phyloP scores from a whole-genome alignment of 257 asterid species.

The Solanum habrochaites region DNA sequence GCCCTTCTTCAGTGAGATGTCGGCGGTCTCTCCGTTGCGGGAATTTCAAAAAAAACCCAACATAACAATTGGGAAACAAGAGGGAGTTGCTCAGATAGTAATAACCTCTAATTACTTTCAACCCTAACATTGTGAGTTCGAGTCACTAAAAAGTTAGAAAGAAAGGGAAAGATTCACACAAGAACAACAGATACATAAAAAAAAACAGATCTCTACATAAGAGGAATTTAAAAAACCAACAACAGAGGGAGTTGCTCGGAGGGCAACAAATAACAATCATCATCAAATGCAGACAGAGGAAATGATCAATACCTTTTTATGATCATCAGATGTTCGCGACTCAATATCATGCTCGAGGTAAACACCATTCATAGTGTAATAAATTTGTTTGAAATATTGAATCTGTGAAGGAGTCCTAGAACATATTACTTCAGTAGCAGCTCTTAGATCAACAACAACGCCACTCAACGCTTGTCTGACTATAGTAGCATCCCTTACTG shows the following conservation, averaged over 20 bases:
- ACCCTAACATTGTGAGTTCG: not conserved
- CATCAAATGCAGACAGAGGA: not conserved
- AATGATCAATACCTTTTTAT: constrained; percentile 42
- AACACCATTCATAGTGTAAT: constrained; percentile 37
- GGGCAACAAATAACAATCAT: not conserved
- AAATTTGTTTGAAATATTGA: constrained; percentile 67
- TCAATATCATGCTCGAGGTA: constrained; percentile 78
- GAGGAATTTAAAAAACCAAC: too few species aligned
- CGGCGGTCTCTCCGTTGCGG: too few species aligned
- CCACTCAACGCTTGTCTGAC: constrained; percentile 44
- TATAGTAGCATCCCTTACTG: constrained; percentile 62
- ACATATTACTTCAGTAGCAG: constrained; percentile 87
- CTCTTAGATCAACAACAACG: constrained; percentile 32
- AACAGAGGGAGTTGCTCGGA: too few species aligned
- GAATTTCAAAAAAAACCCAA: too few species aligned
- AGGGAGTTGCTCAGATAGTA: not conserved
- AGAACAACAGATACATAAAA: too few species aligned
- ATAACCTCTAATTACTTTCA: not conserved
- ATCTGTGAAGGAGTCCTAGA: constrained; percentile 81
- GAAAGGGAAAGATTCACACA: too few species aligned
- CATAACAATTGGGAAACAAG: too few species aligned
- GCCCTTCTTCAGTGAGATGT: too few species aligned
- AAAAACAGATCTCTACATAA: not conserved
- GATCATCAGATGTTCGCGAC: constrained; percentile 56
- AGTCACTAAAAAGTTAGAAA: too few species aligned